Conservation (phyloP, 306 rosid genomes). For the Trichosanthes truncata region DNA sequence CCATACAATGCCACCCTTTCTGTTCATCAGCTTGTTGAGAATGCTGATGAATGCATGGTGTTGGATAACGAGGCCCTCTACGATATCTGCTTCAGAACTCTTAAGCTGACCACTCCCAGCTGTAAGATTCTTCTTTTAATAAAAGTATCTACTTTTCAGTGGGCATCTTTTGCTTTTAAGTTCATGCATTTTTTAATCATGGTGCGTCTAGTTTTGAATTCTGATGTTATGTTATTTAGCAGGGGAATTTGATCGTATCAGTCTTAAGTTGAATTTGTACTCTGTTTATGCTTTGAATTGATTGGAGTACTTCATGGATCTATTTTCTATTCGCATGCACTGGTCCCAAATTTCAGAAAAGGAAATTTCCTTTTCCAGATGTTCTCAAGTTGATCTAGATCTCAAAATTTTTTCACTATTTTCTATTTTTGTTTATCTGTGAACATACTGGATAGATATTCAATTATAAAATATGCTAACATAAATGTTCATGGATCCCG, state of each 20-base stretch:
- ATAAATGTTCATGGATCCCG: not conserved
- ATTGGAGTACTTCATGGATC: not conserved
- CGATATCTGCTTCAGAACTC: constrained; percentile 19
- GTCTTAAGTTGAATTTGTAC: not conserved
- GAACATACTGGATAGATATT: not conserved
- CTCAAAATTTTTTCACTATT: not conserved
- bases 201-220: too few species aligned
- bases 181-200: not conserved
- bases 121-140: not conserved
- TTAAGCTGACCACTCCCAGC: constrained; percentile 18
- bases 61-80: constrained; percentile 15
- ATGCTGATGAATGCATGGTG: constrained; percentile 21
- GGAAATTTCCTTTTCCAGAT: not conserved
- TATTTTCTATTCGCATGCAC: not conserved
- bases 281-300: not conserved
- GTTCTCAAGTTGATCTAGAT: not conserved
- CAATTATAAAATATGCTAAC: not conserved
- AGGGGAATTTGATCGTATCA: too few species aligned
- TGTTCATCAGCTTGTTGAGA: constrained; percentile 21
- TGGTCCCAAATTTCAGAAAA: not conserved
- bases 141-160: not conserved
- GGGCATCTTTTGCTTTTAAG: not conserved
- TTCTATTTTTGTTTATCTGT: not conserved
- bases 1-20: constrained; percentile 25
- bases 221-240: too few species aligned